Conservation (phyloP, 139 green algal species). For the Chlamydomonas sphaeroides region DNA sequence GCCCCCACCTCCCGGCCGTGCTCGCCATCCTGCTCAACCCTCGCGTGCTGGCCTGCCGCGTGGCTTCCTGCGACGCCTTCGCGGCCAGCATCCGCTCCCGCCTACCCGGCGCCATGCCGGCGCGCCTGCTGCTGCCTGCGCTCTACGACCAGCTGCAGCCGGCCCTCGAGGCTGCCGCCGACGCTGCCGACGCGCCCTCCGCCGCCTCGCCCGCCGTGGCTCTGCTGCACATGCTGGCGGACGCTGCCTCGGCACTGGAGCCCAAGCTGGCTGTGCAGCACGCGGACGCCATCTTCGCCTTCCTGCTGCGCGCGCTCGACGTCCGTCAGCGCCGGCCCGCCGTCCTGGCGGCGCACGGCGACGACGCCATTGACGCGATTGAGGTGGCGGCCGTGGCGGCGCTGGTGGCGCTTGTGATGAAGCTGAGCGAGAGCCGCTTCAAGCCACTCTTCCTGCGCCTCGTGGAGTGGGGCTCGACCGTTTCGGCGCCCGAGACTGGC, state of each 20-base stretch:
- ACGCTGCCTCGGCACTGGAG: conserved; percentile 60
- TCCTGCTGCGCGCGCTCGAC: conserved; percentile 84
- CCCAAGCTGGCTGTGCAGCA: conserved; percentile 59
- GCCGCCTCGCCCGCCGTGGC: conserved; percentile 33
- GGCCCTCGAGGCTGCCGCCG: not conserved
- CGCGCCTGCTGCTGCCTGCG: conserved; percentile 78
- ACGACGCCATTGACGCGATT: conserved; percentile 33
- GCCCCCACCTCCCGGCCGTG: conserved; percentile 68
- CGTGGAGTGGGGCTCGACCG: conserved; percentile 80
- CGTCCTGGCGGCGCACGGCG: conserved; percentile 14
- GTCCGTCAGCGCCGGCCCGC: conserved; percentile 64
- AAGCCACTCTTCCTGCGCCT: conserved; percentile 92
- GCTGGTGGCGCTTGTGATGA: conserved; percentile 84
- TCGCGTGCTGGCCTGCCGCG: conserved; percentile 45
- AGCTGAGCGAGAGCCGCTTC: conserved; percentile 90
- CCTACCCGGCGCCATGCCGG: conserved; percentile 58
- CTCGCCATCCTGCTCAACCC: conserved; percentile 72
- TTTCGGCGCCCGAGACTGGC: conserved; percentile 1
- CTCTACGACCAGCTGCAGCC: conserved; percentile 52
- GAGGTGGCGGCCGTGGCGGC: conserved; percentile 66
- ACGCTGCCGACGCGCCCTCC: not conserved
- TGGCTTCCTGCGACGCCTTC: conserved; percentile 31
- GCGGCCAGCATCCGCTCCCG: conserved; percentile 45
- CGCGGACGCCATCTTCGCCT: conserved; percentile 68
- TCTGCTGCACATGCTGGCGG: conserved; percentile 56